Percentiles rank a stretch among this genome's conserved stretches.
Evolutionary conservation across 768 basidiomycete species (phyloP).

Genomic region (Melanogaster broomeanus): DNA sequence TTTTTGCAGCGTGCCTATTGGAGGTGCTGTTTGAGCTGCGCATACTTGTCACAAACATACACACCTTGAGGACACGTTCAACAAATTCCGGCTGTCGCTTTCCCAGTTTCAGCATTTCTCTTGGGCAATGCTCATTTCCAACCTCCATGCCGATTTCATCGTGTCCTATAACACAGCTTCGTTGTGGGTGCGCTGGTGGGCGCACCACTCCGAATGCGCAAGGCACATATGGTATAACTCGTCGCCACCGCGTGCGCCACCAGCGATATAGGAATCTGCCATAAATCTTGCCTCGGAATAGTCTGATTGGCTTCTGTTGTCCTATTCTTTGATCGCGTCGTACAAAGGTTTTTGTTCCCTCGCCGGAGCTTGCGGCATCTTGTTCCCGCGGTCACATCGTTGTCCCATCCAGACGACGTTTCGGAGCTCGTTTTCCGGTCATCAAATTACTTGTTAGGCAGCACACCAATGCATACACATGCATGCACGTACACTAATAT

Average conservation of each 20-base stretch:
- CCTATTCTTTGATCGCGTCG: not conserved
- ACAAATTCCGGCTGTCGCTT: not conserved
- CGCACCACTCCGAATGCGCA: slow-evolving; percentile 4
- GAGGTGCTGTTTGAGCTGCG: not conserved
- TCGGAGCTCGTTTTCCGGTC: not conserved
- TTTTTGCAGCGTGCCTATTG: not conserved
- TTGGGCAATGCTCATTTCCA: not conserved
- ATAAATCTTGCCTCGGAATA: slow-evolving; percentile 1
- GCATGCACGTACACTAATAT: not conserved
- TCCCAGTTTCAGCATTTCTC: not conserved
- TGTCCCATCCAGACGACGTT: not conserved
- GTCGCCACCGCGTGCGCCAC: slow-evolving; percentile 1
- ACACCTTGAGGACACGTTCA: not conserved
- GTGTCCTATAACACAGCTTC: slow-evolving; percentile 4
- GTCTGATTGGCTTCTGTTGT: not conserved
- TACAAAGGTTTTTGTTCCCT: not conserved
- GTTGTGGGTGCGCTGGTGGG: slow-evolving; percentile 4
- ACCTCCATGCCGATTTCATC: not conserved
- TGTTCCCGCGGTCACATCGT: not conserved
- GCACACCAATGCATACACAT: not conserved
- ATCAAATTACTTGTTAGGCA: not conserved
- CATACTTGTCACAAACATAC: not conserved
- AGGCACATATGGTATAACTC: not conserved
- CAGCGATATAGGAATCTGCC: not conserved
- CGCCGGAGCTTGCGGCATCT: not conserved